These are phyloP conservation scores for Hirsutella minnesotensis DNA, from an alignment of 2,329 filamentous ascomycete genomes.

Conservation along the genomic window DNA sequence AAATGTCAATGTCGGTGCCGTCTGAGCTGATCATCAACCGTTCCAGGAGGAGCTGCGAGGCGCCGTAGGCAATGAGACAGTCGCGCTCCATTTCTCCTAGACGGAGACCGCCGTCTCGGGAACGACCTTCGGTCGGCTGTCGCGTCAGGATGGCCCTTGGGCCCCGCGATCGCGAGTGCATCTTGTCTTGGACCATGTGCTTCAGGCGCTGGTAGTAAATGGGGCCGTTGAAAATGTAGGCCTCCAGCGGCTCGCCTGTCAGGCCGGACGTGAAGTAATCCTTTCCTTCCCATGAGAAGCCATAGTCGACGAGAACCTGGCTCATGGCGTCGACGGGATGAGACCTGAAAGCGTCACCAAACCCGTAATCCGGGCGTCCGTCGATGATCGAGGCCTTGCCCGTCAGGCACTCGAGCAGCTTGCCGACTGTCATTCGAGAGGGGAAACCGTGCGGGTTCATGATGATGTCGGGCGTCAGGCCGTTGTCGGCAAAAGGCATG, in stretches of 20 bases:
- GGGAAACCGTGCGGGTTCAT: constrained; percentile 99
- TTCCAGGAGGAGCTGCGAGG: constrained; percentile 82
- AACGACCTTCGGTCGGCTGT: constrained; percentile 92
- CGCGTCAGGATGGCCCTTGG: constrained; percentile 85
- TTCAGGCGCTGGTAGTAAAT: constrained; percentile 99
- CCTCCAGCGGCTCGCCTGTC: constrained; percentile 84
- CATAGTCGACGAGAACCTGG: constrained; percentile 68
- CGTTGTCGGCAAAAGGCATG: constrained; percentile 86
- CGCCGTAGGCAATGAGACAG: constrained; percentile 93
- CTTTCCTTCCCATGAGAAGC: constrained; percentile 94
- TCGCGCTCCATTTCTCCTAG: constrained; percentile 98
- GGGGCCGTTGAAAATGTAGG: constrained; percentile 95
- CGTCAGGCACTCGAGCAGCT: constrained; percentile 87
- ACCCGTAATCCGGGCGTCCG: constrained; percentile 79
- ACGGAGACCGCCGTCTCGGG: constrained; percentile 80
- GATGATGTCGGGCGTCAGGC: constrained; percentile 94
- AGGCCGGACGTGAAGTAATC: constrained; percentile 93
- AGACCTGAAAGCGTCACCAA: constrained; percentile 68
- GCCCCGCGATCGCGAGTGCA: constrained; percentile 89
- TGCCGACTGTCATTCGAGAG: constrained; percentile 97
- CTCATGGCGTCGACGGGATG: constrained; percentile 83
- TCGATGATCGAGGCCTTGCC: constrained; percentile 86
- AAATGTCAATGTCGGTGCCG: constrained; percentile 83
- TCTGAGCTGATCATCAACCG: constrained; percentile 91
- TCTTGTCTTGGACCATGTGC: constrained; percentile 99